Evolutionary conservation across 1,284 basidiomycete species (phyloP).

Genomic region (Leccinum insolens): DNA sequence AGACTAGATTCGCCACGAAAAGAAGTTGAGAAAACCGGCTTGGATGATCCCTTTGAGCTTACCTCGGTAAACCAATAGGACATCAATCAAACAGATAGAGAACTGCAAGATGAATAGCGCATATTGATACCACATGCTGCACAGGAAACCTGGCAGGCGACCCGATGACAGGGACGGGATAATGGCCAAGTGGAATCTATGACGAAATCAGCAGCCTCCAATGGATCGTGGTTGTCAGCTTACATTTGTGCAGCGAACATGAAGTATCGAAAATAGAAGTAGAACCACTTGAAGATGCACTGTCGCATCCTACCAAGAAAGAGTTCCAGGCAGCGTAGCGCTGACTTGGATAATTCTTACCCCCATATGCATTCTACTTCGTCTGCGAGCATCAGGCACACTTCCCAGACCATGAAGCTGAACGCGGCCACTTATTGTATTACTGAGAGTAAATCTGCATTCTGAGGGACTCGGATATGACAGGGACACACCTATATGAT

Average conservation of each 20-base stretch:
- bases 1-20: conserved; percentile 16
- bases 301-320: conserved; percentile 16
- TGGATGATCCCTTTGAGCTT: conserved; percentile 1
- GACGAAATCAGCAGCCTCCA: conserved; percentile 1
- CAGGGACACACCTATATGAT: conserved; percentile 17
- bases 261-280: conserved; percentile 25
- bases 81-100: conserved; percentile 14
- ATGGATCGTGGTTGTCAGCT: not conserved
- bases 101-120: conserved; percentile 1
- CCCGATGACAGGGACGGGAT: conserved; percentile 18
- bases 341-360: conserved; percentile 12
- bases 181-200: conserved; percentile 17
- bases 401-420: conserved; percentile 21
- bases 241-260: conserved; percentile 21
- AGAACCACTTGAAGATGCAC: conserved; percentile 24
- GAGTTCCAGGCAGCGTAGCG: not conserved
- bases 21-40: not conserved
- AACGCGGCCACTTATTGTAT: conserved; percentile 19
- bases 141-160: conserved; percentile 7
- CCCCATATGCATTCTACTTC: conserved; percentile 28
- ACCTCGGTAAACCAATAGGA: conserved; percentile 24
- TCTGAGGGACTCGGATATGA: not conserved
- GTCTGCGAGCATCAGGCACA: conserved; percentile 12
- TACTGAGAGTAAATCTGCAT: not conserved
- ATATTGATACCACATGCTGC: conserved; percentile 22